Conservation (phyloP, 1,284 basidiomycete species). For the Trametes versicolor region DNA sequence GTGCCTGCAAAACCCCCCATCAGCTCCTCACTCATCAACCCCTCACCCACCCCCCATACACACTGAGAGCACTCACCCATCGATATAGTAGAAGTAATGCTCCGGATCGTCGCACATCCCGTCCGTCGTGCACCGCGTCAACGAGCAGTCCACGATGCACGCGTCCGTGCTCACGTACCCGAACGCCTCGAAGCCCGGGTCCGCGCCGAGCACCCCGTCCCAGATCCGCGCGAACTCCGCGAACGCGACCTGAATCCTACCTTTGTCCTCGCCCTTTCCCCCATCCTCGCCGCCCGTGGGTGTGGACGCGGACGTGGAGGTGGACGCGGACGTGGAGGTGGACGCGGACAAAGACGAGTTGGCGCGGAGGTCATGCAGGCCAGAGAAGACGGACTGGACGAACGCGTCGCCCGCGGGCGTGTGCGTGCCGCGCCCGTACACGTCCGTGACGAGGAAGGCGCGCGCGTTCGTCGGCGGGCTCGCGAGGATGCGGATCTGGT, state of each 20-base stretch:
- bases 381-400: constrained; percentile 43
- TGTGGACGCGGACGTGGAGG: constrained; percentile 16
- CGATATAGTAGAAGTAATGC: constrained; percentile 60
- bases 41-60: neutral
- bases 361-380: constrained; percentile 35
- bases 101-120: constrained; percentile 52
- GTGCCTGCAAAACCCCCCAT: constrained; percentile 47
- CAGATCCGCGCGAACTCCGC: constrained; percentile 44
- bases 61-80: constrained; percentile 46
- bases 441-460: constrained; percentile 46
- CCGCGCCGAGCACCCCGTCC: constrained; percentile 41
- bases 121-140: constrained; percentile 31
- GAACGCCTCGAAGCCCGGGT: constrained; percentile 45
- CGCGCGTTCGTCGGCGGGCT: constrained; percentile 43
- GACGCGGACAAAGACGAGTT: constrained; percentile 8
- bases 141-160: constrained; percentile 38
- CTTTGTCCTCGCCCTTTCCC: too few relatives aligned
- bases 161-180: constrained; percentile 45
- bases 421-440: constrained; percentile 44
- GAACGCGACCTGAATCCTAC: constrained; percentile 33
- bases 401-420: constrained; percentile 42
- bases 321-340: constrained; percentile 15
- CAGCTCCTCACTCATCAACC: neutral
- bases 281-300: constrained; percentile 19
- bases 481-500: constrained; percentile 45